Percentiles rank a stretch among this genome's conserved stretches.
Conservation (phyloP, 1,139 yeast genomes). For the Sugiyamaella xylanicola region DNA sequence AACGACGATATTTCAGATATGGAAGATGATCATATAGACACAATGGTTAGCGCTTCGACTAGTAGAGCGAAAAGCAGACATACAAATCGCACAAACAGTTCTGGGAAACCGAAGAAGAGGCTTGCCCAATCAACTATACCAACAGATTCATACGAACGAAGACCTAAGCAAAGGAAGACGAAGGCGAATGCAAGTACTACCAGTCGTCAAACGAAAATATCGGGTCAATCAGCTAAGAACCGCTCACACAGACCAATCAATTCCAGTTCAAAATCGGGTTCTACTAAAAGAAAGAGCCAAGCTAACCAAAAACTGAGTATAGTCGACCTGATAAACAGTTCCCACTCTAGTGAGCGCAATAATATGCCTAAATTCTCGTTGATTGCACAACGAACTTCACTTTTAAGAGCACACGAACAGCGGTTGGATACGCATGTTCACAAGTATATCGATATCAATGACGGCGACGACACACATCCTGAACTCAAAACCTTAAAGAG, state of each 20-base stretch:
- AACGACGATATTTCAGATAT: conserved; percentile 3
- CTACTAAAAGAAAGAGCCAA: background rate
- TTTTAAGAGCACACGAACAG: background rate
- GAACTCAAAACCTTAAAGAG: conserved; percentile 15
- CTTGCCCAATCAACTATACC: background rate
- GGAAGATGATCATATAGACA: conserved; percentile 18
- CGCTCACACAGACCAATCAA: background rate
- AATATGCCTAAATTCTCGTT: conserved; percentile 7
- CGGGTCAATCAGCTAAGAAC: background rate
- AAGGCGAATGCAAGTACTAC: background rate
- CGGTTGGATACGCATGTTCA: conserved; percentile 4
- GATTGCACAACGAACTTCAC: conserved; percentile 10
- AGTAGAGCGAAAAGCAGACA: too few relatives aligned
- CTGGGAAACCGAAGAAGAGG: background rate
- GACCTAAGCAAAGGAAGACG: conserved; percentile 1
- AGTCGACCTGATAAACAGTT: conserved; percentile 8
- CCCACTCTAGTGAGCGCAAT: background rate
- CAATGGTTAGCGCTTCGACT: conserved; percentile 3
- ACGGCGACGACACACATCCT: conserved; percentile 12
- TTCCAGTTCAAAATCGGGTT: background rate
- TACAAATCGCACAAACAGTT: background rate
- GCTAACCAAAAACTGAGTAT: conserved; percentile 1
- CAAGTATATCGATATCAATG: conserved; percentile 21
- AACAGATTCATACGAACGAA: background rate
- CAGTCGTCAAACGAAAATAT: background rate